Percentiles rank a stretch among this genome's conserved stretches.
These are phyloP conservation scores for Lactarius trivialis DNA, from an alignment of 768 basidiomycete genomes.

Conservation along the genomic window DNA sequence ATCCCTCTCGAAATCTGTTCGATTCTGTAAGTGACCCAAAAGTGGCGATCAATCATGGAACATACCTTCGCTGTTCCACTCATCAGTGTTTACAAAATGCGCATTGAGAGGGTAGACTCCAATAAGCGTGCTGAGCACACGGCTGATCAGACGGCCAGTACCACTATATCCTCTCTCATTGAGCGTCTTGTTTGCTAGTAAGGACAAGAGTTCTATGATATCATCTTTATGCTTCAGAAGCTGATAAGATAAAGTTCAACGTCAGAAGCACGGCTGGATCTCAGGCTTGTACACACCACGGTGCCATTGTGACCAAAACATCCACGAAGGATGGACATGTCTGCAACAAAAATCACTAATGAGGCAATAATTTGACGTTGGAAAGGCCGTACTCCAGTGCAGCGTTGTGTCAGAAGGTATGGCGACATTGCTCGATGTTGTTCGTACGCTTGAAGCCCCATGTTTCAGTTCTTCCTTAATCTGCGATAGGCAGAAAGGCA, in stretches of 20 bases:
- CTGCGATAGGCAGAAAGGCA: slow-evolving; percentile 67
- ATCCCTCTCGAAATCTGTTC: slow-evolving; percentile 51
- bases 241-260: slow-evolving; percentile 32
- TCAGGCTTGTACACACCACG: slow-evolving; percentile 38
- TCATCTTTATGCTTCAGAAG: slow-evolving; percentile 62
- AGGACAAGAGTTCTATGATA: slow-evolving; percentile 52
- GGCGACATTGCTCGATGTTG: slow-evolving; percentile 66
- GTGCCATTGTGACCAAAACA: slow-evolving; percentile 70
- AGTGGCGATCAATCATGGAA: neutral
- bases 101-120: slow-evolving; percentile 72
- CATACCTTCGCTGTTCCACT: slow-evolving; percentile 74
- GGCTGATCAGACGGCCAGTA: slow-evolving; percentile 69
- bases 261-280: slow-evolving; percentile 4
- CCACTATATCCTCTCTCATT: slow-evolving; percentile 85
- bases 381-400: slow-evolving; percentile 73
- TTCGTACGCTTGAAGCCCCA: slow-evolving; percentile 82
- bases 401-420: slow-evolving; percentile 82
- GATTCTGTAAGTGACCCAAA: neutral
- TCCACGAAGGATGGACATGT: slow-evolving; percentile 76
- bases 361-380: slow-evolving; percentile 24
- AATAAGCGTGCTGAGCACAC: slow-evolving; percentile 67
- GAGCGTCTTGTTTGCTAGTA: slow-evolving; percentile 74
- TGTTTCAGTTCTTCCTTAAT: slow-evolving; percentile 83
- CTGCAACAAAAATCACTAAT: slow-evolving; percentile 33
- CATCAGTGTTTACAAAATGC: slow-evolving; percentile 74